Percentiles rank a stretch among this genome's conserved stretches.
Conservation (phyloP, 495 filamentous ascomycete species). For the Neurospora intermedia region DNA sequence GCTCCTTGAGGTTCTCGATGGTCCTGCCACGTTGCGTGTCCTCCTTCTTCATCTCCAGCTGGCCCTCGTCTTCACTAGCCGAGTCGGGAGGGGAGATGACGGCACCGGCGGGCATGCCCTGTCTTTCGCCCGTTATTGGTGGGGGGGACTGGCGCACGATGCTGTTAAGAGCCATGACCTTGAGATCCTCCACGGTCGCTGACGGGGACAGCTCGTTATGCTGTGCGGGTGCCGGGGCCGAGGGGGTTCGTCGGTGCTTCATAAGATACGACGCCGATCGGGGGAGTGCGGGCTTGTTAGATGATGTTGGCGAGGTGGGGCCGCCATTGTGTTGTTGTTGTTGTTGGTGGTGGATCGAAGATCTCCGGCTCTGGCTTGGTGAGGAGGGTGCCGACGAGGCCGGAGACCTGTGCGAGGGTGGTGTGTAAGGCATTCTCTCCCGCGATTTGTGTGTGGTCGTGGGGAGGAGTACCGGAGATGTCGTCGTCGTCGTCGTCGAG, state of each 20-base stretch:
- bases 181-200: slow-evolving; percentile 38
- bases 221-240: slow-evolving; percentile 19
- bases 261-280: slow-evolving; percentile 70
- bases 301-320: slow-evolving; percentile 3
- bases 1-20: slow-evolving; percentile 58
- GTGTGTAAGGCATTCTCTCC: slow-evolving; percentile 80
- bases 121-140: slow-evolving; percentile 52
- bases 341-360: slow-evolving; percentile 37
- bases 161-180: slow-evolving; percentile 34
- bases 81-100: slow-evolving; percentile 87
- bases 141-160: slow-evolving; percentile 71
- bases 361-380: slow-evolving; percentile 47
- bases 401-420: slow-evolving; percentile 72
- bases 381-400: slow-evolving; percentile 56
- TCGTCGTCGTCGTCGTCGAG: slow-evolving; percentile 2
- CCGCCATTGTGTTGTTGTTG: slow-evolving; percentile 19
- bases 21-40: slow-evolving; percentile 29
- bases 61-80: slow-evolving; percentile 60
- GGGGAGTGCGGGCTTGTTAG: slow-evolving; percentile 45
- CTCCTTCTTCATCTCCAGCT: not conserved
- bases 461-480: not conserved
- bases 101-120: slow-evolving; percentile 61
- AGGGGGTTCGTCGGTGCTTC: slow-evolving; percentile 39
- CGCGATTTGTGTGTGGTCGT: not conserved
- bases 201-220: slow-evolving; percentile 30